phyloP scores from a whole-genome alignment of 2,329 filamentous ascomycete genomes.

The Trichoderma sp. region DNA sequence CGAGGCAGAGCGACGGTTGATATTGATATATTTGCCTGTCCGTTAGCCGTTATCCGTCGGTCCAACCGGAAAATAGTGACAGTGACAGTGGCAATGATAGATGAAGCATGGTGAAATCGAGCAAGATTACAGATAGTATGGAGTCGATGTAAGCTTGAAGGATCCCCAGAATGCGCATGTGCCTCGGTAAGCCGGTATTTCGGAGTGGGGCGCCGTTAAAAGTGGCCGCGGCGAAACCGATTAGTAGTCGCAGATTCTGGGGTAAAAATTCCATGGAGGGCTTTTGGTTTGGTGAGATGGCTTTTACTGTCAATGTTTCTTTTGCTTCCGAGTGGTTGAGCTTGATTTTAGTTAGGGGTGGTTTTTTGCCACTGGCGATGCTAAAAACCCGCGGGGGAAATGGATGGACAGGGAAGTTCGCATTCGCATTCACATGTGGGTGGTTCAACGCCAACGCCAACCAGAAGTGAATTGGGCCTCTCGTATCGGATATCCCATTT shows the following conservation, averaged over 20 bases:
- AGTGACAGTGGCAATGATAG: neutral
- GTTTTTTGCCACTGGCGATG: neutral
- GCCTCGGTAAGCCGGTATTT: neutral
- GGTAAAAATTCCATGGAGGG: neutral
- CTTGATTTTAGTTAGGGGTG: neutral
- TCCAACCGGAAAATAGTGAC: neutral
- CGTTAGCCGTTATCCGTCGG: neutral
- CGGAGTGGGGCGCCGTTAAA: neutral
- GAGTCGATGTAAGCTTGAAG: neutral
- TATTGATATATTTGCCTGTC: neutral
- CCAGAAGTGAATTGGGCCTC: neutral
- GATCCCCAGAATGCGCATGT: neutral
- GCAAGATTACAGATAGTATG: neutral
- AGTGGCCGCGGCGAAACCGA: neutral
- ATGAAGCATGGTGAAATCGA: neutral
- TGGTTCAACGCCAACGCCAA: neutral
- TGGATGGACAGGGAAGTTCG: neutral
- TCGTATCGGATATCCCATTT: neutral
- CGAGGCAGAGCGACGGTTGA: neutral
- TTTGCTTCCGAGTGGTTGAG: neutral
- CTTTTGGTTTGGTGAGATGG: neutral
- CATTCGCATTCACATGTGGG: neutral
- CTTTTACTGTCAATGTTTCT: neutral
- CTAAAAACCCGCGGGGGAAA: neutral
- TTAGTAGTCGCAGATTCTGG: conserved; percentile 2